These are phyloP conservation scores for Orbilia javanica DNA, from an alignment of 2,329 filamentous ascomycete species.

Conservation along the genomic window DNA sequence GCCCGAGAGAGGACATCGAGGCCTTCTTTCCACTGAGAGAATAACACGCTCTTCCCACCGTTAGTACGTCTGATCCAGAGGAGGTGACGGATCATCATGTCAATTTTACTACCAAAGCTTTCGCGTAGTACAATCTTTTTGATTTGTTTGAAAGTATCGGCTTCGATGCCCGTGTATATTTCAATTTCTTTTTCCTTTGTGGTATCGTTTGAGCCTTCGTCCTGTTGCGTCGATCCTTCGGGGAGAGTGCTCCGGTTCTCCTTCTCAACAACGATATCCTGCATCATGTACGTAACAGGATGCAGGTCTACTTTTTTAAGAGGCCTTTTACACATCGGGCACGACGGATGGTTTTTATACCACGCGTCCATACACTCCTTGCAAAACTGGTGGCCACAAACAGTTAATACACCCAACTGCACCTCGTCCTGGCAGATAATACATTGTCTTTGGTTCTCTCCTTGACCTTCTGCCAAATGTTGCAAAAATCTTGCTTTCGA, in stretches of 20 bases:
- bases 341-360: slow-evolving; percentile 80
- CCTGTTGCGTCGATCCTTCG: not conserved
- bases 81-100: slow-evolving; percentile 82
- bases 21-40: slow-evolving; percentile 89
- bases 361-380: slow-evolving; percentile 86
- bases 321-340: slow-evolving; percentile 83
- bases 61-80: slow-evolving; percentile 87
- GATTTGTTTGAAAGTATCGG: slow-evolving; percentile 72
- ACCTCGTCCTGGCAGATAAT: slow-evolving; percentile 84
- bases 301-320: slow-evolving; percentile 79
- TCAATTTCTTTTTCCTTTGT: slow-evolving; percentile 16
- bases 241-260: slow-evolving; percentile 67
- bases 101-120: slow-evolving; percentile 90
- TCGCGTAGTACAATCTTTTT: slow-evolving; percentile 80
- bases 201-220: not conserved
- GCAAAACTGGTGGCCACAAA: slow-evolving; percentile 93
- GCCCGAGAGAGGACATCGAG: slow-evolving; percentile 79
- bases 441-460: slow-evolving; percentile 77
- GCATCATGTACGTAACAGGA: slow-evolving; percentile 85
- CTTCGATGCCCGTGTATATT: slow-evolving; percentile 82
- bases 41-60: slow-evolving; percentile 94
- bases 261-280: slow-evolving; percentile 77
- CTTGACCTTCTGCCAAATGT: slow-evolving; percentile 71
- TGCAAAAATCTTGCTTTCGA: slow-evolving; percentile 80
- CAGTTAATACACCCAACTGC: slow-evolving; percentile 81